Conservation (phyloP, 305 asterid species). For the Fraxinus paxiana region DNA sequence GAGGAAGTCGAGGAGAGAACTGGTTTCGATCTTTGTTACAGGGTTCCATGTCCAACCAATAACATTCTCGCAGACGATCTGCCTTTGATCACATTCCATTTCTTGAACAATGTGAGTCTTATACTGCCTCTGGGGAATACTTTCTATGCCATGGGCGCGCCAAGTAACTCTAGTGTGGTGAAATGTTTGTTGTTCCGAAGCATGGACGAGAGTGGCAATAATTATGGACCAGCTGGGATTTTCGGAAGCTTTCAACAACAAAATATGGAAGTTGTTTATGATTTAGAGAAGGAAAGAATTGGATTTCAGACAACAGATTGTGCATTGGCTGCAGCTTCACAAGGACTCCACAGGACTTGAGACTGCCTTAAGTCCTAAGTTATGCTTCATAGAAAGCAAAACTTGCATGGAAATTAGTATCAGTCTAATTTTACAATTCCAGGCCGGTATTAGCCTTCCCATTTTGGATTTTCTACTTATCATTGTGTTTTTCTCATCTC, state of each 20-base stretch:
- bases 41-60: slow-evolving; percentile 38
- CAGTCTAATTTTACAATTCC: background rate
- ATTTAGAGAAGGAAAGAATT: slow-evolving; percentile 61
- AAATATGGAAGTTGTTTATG: slow-evolving; percentile 75
- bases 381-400: background rate
- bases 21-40: slow-evolving; percentile 65
- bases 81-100: slow-evolving; percentile 57
- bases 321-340: slow-evolving; percentile 44
- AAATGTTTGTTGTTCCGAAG: slow-evolving; percentile 60
- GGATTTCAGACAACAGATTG: slow-evolving; percentile 66
- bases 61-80: slow-evolving; percentile 38
- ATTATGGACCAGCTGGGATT: slow-evolving; percentile 64
- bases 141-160: slow-evolving; percentile 65
- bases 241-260: slow-evolving; percentile 82
- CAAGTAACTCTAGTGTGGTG: slow-evolving; percentile 43
- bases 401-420: background rate
- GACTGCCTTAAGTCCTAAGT: background rate
- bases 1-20: slow-evolving; percentile 43
- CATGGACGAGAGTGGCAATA: slow-evolving; percentile 44
- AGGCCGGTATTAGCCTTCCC: slow-evolving; percentile 18
- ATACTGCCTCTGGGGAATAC: slow-evolving; percentile 48
- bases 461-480: background rate
- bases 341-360: slow-evolving; percentile 35
- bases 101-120: slow-evolving; percentile 54
- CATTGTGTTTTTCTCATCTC: background rate